Conservation (phyloP, 441 rosid genomes). For the Brassica balearica region DNA sequence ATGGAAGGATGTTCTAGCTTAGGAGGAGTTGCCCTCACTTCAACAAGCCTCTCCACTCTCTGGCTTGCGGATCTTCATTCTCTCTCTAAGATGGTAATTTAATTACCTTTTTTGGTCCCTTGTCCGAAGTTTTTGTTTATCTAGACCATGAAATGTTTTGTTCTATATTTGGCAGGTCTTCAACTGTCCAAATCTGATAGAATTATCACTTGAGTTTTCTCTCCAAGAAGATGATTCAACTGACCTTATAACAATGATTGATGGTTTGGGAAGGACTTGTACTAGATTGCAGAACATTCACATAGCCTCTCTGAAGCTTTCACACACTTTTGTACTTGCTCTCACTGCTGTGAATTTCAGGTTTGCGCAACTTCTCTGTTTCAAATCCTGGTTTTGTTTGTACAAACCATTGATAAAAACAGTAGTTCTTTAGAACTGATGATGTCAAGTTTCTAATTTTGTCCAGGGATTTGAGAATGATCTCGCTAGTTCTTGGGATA, state of each 20-base stretch:
- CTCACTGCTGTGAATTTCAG: constrained; percentile 83
- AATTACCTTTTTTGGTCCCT: background rate
- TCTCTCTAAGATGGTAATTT: constrained; percentile 79
- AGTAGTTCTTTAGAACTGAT: constrained; percentile 23
- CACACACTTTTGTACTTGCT: constrained; percentile 81
- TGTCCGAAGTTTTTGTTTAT: background rate
- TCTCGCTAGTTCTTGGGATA: constrained; percentile 92
- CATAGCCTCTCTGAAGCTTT: constrained; percentile 80
- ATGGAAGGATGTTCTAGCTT: constrained; percentile 95
- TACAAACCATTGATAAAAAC: constrained; percentile 26
- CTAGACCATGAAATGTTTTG: background rate
- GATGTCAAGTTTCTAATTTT: constrained; percentile 30
- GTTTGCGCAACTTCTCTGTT: constrained; percentile 50
- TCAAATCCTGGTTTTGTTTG: constrained; percentile 18
- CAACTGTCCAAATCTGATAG: constrained; percentile 83
- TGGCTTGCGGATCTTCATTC: constrained; percentile 91
- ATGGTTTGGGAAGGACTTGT: constrained; percentile 79
- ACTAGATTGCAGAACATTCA: constrained; percentile 79
- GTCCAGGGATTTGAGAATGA: constrained; percentile 83
- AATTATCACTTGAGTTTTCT: constrained; percentile 85
- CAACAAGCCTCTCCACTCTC: constrained; percentile 78
- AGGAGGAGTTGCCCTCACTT: constrained; percentile 77
- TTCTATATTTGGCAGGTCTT: constrained; percentile 51
- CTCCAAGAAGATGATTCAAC: constrained; percentile 76
- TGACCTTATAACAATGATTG: constrained; percentile 68